Evolutionary conservation across 1,284 basidiomycete genomes (phyloP).

Genomic region (Serendipita sp.): DNA sequence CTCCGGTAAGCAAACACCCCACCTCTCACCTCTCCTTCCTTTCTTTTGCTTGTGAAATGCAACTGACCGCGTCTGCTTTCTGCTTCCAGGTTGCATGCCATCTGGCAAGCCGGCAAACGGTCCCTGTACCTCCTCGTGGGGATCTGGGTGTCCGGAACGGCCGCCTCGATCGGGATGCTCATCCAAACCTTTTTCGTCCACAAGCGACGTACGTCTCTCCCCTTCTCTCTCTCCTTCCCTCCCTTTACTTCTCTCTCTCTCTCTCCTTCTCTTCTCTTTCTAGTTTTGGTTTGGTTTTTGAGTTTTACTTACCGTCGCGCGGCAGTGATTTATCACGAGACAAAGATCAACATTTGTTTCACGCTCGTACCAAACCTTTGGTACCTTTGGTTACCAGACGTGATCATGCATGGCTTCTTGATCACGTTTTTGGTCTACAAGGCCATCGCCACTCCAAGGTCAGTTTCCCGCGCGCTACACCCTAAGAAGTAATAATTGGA

Average conservation of each 20-base stretch:
- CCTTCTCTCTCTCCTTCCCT: not conserved
- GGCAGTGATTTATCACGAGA: not conserved
- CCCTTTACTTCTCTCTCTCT: too few species aligned
- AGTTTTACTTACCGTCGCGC: too few species aligned
- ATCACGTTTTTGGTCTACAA: not conserved
- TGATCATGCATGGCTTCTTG: not conserved
- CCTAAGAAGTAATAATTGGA: too few species aligned
- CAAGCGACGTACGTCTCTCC: not conserved
- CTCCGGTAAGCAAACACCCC: not conserved
- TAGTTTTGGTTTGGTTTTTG: too few species aligned
- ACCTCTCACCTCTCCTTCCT: too few species aligned
- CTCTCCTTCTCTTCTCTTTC: too few species aligned
- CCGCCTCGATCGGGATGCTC: not conserved
- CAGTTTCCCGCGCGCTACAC: not conserved
- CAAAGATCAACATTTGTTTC: not conserved
- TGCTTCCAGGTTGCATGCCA: not conserved
- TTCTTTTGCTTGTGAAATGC: not conserved
- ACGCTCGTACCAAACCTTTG: not conserved
- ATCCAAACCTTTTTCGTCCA: not conserved
- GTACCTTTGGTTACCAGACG: not conserved
- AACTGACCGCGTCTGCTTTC: not conserved
- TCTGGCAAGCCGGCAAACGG: not conserved
- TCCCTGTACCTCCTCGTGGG: not conserved
- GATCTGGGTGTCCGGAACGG: not conserved
- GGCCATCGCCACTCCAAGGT: not conserved